Base-by-base conservation (phyloP, 306 rosid genomes). In the Fragaria iinumae region DNA sequence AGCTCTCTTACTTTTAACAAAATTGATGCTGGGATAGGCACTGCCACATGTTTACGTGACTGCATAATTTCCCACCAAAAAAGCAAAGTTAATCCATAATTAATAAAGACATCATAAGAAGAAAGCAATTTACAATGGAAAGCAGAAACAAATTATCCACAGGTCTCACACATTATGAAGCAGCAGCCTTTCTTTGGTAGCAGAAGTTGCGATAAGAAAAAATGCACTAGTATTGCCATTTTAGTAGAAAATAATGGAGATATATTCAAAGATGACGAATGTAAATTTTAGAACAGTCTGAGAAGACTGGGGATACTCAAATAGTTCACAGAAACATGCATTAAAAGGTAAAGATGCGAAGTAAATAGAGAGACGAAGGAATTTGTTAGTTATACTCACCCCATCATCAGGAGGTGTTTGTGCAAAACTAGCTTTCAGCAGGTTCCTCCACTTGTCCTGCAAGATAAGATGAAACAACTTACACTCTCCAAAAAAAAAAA, bases 391-490 rank as follows among this genome's bases (percentile, higher is more conserved):
- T 59, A 67, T 63, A 78, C 92, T 84, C 83, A 95, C 99, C 78
- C 88, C 93, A 3, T 90, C 97, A 86, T 92, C 97, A 11, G 89
- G 85, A 83, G 97, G 90, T 18, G 95, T 64, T 65, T 82, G 89
- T 1, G 91, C 89, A 16, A 78, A 87, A 88, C 99, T 95, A 72
- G 99, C 97, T 86, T 88, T 95, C 66, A 95, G 91, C 85, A 95
- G 82, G 82, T 95, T 95, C 87, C 99, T 89, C 99, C 99, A 95
- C 86, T 95, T 95, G 86, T 95, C 99, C 99, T 95, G 79, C 85
- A 88, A 76, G 78, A 79, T 18, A 36, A 66, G 14, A 66, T 16
- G 81, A 76, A 80, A 79, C 48, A 55, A 20, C 47, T 62, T 64
- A 78, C 48, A 10, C 13, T 44, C 12, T 41, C 44, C 6, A 4